Evolutionary conservation across 164 flowering plant species (phyloP).

Genomic region (Buxus sempervirens): DNA sequence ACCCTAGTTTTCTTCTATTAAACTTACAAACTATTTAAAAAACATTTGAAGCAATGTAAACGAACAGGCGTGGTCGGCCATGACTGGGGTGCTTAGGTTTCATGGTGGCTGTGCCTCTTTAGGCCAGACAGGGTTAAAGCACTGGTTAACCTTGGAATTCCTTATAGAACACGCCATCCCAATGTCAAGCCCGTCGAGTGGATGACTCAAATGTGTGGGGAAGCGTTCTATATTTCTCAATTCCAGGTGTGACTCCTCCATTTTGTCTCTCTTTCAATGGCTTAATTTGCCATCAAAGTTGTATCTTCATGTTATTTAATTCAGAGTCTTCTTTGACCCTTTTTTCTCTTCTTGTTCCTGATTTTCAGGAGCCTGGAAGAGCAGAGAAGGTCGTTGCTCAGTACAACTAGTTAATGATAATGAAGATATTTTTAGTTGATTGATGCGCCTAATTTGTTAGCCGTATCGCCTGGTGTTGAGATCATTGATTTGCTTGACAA

Average conservation of each 20-base stretch:
- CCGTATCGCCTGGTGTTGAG: conserved; percentile 51
- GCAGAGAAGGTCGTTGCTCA: conserved; percentile 50
- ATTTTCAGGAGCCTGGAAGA: conserved; percentile 43
- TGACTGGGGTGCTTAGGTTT: conserved; percentile 42
- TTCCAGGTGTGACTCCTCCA: conserved; percentile 37
- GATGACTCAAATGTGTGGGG: conserved; percentile 20
- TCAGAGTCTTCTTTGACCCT: too few species aligned
- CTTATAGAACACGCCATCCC: too few species aligned
- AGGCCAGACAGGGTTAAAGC: too few species aligned
- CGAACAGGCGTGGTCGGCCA: conserved; percentile 41
- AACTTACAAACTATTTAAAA: too few species aligned
- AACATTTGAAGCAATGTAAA: too few species aligned
- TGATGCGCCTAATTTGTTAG: conserved; percentile 20
- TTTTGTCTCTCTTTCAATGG: conserved; percentile 10
- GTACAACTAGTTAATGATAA: conserved; percentile 32
- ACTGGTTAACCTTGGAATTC: too few species aligned
- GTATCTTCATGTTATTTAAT: too few species aligned
- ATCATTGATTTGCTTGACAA: conserved; percentile 31
- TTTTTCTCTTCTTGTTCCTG: too few species aligned
- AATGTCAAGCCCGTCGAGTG: too few species aligned
- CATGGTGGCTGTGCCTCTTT: too few species aligned
- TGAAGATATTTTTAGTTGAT: conserved; percentile 43
- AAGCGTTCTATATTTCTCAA: conserved; percentile 25
- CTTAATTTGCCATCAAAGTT: too few species aligned
- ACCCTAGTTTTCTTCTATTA: too few species aligned